Conservation (phyloP, 1,284 basidiomycete species). For the Trichosporon asahii region DNA sequence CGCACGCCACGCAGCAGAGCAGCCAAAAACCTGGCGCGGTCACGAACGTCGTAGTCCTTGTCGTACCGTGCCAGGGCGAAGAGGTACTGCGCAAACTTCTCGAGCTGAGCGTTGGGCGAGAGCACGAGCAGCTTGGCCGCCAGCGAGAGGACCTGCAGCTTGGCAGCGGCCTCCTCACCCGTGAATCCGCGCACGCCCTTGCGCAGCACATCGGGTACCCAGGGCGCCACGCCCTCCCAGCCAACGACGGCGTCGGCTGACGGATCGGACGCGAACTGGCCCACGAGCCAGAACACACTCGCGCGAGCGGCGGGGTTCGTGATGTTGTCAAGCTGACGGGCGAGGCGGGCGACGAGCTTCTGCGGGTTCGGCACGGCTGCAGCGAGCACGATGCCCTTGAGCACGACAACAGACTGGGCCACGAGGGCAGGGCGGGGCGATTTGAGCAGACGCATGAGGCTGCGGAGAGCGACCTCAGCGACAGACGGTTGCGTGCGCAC, state of each 20-base stretch:
- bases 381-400: slow-evolving; percentile 73
- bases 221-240: slow-evolving; percentile 58
- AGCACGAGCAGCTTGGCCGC: slow-evolving; percentile 75
- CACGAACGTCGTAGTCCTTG: slow-evolving; percentile 77
- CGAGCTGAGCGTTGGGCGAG: slow-evolving; percentile 58
- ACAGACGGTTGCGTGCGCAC: slow-evolving; percentile 63
- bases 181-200: slow-evolving; percentile 69
- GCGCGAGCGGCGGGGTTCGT: slow-evolving; percentile 72
- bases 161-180: slow-evolving; percentile 62
- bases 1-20: slow-evolving; percentile 62
- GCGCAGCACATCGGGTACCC: slow-evolving; percentile 82
- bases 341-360: slow-evolving; percentile 69
- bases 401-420: slow-evolving; percentile 71
- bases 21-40: slow-evolving; percentile 75
- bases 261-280: slow-evolving; percentile 64
- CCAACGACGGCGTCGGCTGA: slow-evolving; percentile 24
- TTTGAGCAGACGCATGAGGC: slow-evolving; percentile 69
- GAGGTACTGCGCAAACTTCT: slow-evolving; percentile 64
- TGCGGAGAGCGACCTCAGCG: slow-evolving; percentile 65
- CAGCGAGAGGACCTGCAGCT: slow-evolving; percentile 76
- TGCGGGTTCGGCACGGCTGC: slow-evolving; percentile 51
- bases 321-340: slow-evolving; percentile 70
- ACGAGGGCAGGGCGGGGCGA: slow-evolving; percentile 67
- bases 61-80: slow-evolving; percentile 85
- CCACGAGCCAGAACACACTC: slow-evolving; percentile 84